Conservation (phyloP, 805 yeast species). For the Torulaspora quercuum region DNA sequence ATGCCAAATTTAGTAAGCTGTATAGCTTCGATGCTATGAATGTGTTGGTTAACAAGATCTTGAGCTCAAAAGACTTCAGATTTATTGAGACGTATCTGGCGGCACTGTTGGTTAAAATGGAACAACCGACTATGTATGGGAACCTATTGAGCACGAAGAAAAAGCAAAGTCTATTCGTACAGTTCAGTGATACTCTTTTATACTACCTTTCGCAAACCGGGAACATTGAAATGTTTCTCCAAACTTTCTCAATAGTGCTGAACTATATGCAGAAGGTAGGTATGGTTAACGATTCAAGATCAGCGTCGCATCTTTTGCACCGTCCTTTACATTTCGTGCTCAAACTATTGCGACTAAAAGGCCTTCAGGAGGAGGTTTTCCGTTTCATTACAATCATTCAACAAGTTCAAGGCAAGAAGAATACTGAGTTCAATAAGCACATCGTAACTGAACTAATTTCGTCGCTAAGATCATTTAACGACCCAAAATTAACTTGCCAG, state of each 20-base stretch:
- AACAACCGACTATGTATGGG: constrained; percentile 7
- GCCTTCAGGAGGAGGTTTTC: constrained; percentile 29
- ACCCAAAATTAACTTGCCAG: constrained; percentile 28
- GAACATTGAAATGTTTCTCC: constrained; percentile 25
- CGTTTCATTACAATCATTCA: constrained; percentile 20
- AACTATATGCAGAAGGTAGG: constrained; percentile 10
- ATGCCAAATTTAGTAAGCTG: constrained; percentile 22
- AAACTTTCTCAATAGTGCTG: constrained; percentile 17
- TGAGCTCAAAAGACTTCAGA: constrained; percentile 20
- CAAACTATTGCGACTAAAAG: constrained; percentile 18
- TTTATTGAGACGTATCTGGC: constrained; percentile 22
- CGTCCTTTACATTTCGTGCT: constrained; percentile 19
- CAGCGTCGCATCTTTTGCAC: constrained; percentile 14
- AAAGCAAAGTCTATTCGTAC: constrained; percentile 14
- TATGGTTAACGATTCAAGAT: constrained; percentile 1
- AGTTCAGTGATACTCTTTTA: constrained; percentile 24
- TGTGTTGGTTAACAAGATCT: constrained; percentile 16
- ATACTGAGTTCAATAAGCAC: constrained; percentile 21
- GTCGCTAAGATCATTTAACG: constrained; percentile 28
- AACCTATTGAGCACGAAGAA: not conserved
- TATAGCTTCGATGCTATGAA: constrained; percentile 25
- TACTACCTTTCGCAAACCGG: constrained; percentile 19
- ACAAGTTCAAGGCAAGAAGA: constrained; percentile 10
- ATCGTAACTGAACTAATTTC: constrained; percentile 23
- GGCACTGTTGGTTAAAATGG: constrained; percentile 24